These are phyloP conservation scores for Lichtheimia ramosa DNA, from an alignment of 371 early-diverging fungal species.

Conservation along the genomic window DNA sequence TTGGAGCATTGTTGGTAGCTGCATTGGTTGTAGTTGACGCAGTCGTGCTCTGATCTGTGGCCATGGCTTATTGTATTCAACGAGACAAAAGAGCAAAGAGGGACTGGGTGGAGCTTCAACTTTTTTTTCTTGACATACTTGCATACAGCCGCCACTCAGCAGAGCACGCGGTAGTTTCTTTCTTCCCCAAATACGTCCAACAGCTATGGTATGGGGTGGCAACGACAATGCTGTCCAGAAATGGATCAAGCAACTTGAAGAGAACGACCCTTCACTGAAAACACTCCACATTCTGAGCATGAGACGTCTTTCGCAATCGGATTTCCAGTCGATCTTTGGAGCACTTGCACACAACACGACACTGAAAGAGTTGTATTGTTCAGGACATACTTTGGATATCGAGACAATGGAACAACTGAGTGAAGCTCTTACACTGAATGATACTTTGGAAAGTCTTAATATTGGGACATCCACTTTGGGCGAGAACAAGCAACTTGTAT, in stretches of 20 bases:
- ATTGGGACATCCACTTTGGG: conserved; percentile 51
- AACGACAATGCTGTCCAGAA: conserved; percentile 54
- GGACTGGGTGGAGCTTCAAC: no score
- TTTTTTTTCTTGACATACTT: no score
- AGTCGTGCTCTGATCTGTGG: no score
- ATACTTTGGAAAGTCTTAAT: conserved; percentile 47
- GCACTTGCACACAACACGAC: conserved; percentile 50
- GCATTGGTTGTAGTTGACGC: no score
- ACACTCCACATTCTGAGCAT: conserved; percentile 64
- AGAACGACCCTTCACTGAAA: conserved; percentile 52
- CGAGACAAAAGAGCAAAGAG: no score
- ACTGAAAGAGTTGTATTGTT: conserved; percentile 55
- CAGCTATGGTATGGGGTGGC: conserved; percentile 62
- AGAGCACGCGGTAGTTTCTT: no score
- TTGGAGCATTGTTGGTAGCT: conserved; percentile 5
- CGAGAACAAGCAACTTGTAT: conserved; percentile 24
- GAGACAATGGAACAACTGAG: conserved; percentile 39
- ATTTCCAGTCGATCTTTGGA: conserved; percentile 50
- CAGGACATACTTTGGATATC: conserved; percentile 52
- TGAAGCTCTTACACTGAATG: conserved; percentile 47
- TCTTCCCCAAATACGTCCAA: no score
- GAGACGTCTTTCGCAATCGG: conserved; percentile 47
- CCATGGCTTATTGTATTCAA: no score
- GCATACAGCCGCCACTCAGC: no score
- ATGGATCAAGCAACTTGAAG: conserved; percentile 58